Conservation (phyloP, 1,284 basidiomycete species). For the Ustilago shanxiensis region DNA sequence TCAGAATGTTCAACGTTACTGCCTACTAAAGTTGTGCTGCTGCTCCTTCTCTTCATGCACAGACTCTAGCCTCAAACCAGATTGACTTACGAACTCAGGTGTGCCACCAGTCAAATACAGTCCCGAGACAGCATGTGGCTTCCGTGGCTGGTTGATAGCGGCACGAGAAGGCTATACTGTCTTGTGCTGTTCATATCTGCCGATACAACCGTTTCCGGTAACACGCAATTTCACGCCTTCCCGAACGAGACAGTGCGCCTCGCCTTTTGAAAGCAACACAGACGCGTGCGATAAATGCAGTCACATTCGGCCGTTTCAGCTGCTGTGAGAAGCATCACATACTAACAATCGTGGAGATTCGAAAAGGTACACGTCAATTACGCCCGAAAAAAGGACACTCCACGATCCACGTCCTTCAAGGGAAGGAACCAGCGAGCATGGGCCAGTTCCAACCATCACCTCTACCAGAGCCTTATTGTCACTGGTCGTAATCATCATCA, state of each 20-base stretch:
- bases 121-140: constrained; percentile 6
- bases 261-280: constrained; percentile 1
- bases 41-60: too few species aligned
- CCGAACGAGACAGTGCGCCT: constrained; percentile 2
- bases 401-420: constrained; percentile 2
- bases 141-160: background rate
- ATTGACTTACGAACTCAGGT: too few species aligned
- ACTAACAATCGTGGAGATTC: too few species aligned
- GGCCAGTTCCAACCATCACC: background rate
- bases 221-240: background rate
- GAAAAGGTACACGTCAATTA: background rate
- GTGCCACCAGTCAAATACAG: background rate
- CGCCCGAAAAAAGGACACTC: constrained; percentile 3
- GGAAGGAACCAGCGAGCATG: constrained; percentile 6
- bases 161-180: too few species aligned
- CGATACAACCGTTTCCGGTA: constrained; percentile 7
- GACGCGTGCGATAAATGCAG: constrained; percentile 9
- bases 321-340: too few species aligned
- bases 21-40: too few species aligned
- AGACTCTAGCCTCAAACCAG: too few species aligned
- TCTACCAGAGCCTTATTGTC: background rate
- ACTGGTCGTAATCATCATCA: background rate
- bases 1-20: background rate
- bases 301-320: background rate
- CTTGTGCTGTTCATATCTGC: constrained; percentile 4